These are phyloP conservation scores for Picochlorum sp. DNA, from an alignment of 139 green algal species.

Conservation along the genomic window DNA sequence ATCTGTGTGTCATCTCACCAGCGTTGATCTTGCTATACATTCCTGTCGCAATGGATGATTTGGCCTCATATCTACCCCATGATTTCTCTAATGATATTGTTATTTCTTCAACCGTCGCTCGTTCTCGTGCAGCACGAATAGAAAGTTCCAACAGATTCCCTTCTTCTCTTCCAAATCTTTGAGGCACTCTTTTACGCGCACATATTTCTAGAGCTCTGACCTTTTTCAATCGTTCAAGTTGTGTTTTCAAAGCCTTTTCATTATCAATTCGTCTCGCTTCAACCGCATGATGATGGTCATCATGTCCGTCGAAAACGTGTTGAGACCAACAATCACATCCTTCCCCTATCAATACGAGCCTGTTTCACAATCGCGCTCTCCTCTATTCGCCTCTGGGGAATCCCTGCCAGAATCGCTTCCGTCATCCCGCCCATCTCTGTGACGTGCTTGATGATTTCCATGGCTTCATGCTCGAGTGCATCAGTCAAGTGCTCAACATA, in stretches of 20 bases:
- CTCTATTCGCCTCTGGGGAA: constrained; percentile 33
- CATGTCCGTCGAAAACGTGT: constrained; percentile 44
- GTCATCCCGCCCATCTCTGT: constrained; percentile 60
- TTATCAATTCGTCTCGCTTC: constrained; percentile 57
- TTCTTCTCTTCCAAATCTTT: constrained; percentile 16
- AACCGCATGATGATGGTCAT: constrained; percentile 16
- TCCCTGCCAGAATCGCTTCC: constrained; percentile 38
- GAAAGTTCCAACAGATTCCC: constrained; percentile 51
- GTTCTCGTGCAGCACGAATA: constrained; percentile 37
- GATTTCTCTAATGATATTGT: constrained; percentile 41
- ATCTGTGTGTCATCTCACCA: constrained; percentile 10
- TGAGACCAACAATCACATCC: constrained; percentile 60
- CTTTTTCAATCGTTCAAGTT: constrained; percentile 26
- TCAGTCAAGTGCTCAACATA: constrained; percentile 55
- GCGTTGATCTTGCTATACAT: constrained; percentile 23
- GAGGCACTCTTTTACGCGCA: constrained; percentile 20
- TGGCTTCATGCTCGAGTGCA: constrained; percentile 38
- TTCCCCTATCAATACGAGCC: constrained; percentile 51
- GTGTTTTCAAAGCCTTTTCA: constrained; percentile 20
- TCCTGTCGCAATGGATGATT: constrained; percentile 29
- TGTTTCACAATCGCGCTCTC: constrained; percentile 48
- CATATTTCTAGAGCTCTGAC: constrained; percentile 17
- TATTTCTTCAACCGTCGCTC: constrained; percentile 60
- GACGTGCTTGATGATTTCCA: constrained; percentile 43
- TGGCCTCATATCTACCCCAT: constrained; percentile 47